Percentiles rank a stretch among this genome's conserved stretches.
Conservation (phyloP, 176 grass and related monocot species). For the Carex kokanica region DNA sequence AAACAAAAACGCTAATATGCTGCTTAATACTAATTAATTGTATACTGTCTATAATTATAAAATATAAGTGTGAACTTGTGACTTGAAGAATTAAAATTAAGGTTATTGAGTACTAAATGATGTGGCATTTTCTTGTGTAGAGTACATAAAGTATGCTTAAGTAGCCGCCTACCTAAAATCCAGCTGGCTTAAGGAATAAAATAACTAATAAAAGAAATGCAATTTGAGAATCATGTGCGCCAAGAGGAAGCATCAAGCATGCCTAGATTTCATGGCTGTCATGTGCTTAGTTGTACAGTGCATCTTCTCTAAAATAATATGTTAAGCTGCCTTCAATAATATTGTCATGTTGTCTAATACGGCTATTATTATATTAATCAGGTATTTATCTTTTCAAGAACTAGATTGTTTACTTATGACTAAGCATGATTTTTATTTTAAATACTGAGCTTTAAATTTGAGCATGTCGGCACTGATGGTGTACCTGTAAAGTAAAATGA, state of each 20-base stretch:
- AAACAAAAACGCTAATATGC: neutral
- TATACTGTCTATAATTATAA: neutral
- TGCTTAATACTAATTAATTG: neutral
- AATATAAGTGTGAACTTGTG: slow-evolving; percentile 25
- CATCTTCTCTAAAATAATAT: neutral
- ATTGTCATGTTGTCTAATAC: neutral
- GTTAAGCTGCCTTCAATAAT: neutral
- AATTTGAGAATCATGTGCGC: slow-evolving; percentile 18
- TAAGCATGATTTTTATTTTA: neutral
- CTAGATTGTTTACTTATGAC: neutral
- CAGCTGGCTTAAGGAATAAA: slow-evolving; percentile 20
- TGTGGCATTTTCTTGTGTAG: neutral
- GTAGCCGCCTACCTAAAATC: slow-evolving; percentile 29
- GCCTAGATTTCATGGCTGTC: slow-evolving; percentile 33
- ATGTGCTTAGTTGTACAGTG: slow-evolving; percentile 10
- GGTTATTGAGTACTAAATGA: slow-evolving; percentile 2
- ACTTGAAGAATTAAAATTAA: slow-evolving; percentile 7
- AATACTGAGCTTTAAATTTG: neutral
- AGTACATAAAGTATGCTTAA: slow-evolving; percentile 25
- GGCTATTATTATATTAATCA: neutral
- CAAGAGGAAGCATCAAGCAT: slow-evolving; percentile 23
- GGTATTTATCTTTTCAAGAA: neutral
- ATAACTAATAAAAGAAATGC: neutral
- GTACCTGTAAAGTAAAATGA: neutral
- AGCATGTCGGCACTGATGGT: neutral